A percentile compares a stretch with the other conserved stretches of the same genome.
Conservation (phyloP, 2,329 filamentous ascomycete genomes). For the Fonsecaea monophora region DNA sequence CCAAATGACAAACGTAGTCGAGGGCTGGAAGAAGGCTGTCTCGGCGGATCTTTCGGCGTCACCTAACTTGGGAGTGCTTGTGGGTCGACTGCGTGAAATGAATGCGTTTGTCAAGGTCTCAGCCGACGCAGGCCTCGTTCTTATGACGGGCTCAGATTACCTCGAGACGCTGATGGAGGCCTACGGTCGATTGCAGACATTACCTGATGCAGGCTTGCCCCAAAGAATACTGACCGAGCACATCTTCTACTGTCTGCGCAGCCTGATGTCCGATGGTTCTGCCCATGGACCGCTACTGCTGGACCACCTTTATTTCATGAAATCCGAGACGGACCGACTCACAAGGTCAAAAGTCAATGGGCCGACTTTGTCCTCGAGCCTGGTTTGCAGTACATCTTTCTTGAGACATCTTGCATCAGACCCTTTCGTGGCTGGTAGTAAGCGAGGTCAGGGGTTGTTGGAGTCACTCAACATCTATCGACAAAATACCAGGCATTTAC, state of each 20-base stretch:
- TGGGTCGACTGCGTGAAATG: conserved; percentile 41
- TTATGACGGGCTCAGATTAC: conserved; percentile 87
- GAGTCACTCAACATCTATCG: conserved; percentile 50
- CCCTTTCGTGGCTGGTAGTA: conserved; percentile 45
- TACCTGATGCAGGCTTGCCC: conserved; percentile 52
- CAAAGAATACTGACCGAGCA: conserved; percentile 74
- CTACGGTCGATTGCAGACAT: conserved; percentile 60
- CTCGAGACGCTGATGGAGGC: conserved; percentile 71
- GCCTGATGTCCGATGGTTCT: conserved; percentile 69
- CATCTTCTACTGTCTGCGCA: conserved; percentile 75
- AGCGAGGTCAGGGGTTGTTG: conserved; percentile 51
- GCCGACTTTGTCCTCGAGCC: conserved; percentile 75
- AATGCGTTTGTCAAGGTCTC: conserved; percentile 50
- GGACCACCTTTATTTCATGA: conserved; percentile 84
- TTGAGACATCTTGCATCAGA: conserved; percentile 56
- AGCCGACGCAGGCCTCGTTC: conserved; percentile 60
- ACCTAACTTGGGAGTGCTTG: conserved; percentile 40
- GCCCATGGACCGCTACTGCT: conserved; percentile 77
- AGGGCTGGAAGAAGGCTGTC: conserved; percentile 25
- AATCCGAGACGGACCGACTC: conserved; percentile 71
- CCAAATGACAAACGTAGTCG: conserved; percentile 29
- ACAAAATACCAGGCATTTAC: conserved; percentile 47
- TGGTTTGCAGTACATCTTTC: conserved; percentile 81
- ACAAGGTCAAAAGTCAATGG: conserved; percentile 48
- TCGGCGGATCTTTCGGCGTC: conserved; percentile 31